Evolutionary conservation across 768 basidiomycete genomes (phyloP).

Genomic region (Sporobolomyces phaffii): DNA sequence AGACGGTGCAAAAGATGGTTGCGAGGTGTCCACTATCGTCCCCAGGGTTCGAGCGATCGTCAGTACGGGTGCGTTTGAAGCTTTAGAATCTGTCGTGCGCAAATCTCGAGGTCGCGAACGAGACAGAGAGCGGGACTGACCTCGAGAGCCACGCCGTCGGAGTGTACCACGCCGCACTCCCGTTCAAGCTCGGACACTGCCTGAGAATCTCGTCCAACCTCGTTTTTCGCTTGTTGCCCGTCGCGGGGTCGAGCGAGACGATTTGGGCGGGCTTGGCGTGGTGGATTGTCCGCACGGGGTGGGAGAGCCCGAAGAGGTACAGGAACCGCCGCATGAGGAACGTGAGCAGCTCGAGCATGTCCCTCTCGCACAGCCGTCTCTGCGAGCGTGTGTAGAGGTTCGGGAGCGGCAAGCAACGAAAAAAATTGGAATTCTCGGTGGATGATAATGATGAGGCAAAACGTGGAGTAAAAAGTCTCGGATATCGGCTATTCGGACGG

Average conservation of each 20-base stretch:
- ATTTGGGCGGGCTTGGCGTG: neutral
- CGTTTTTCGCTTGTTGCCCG: neutral
- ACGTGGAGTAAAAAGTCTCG: no score
- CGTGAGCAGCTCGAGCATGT: neutral
- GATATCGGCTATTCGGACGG: no score
- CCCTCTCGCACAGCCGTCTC: no score
- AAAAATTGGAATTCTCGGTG: no score
- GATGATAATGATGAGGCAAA: no score
- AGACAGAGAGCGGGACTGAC: neutral
- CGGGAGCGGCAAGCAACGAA: no score
- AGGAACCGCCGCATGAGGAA: conserved; percentile 8
- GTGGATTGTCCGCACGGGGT: conserved; percentile 11
- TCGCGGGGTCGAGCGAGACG: neutral
- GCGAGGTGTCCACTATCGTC: conserved; percentile 26
- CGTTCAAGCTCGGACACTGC: conserved; percentile 13
- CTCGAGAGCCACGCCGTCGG: conserved; percentile 25
- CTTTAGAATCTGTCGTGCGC: no score
- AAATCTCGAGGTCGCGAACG: no score
- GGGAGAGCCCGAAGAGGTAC: conserved; percentile 12
- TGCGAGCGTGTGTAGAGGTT: no score
- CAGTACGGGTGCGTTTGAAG: no score
- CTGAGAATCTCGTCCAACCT: conserved; percentile 8
- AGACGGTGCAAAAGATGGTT: conserved; percentile 30
- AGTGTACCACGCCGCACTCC: conserved; percentile 14
- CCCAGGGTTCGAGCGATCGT: no score